These are phyloP conservation scores for Xylariaceae sp. DNA, from an alignment of 2,329 filamentous ascomycete genomes.

Conservation along the genomic window DNA sequence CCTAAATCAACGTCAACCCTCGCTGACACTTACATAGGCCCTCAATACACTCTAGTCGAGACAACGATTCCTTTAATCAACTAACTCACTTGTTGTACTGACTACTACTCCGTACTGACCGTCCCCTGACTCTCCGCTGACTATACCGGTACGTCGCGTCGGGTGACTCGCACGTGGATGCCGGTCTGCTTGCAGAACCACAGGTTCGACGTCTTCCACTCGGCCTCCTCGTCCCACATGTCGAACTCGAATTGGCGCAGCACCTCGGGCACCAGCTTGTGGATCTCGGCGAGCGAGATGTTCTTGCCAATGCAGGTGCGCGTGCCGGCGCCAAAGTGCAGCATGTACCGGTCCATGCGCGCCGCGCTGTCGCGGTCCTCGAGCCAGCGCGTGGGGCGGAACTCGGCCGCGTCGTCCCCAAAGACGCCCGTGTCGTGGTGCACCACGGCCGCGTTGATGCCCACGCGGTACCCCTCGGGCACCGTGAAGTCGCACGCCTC, in stretches of 20 bases:
- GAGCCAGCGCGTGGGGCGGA: constrained; percentile 10
- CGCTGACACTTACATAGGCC: too few relatives aligned
- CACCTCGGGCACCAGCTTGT: constrained; percentile 14
- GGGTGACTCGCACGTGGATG: neutral
- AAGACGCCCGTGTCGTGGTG: constrained; percentile 12
- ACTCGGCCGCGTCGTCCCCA: constrained; percentile 9
- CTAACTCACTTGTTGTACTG: too few relatives aligned
- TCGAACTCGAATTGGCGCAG: constrained; percentile 10
- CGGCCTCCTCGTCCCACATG: constrained; percentile 7
- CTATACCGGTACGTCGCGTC: neutral
- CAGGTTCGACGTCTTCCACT: constrained; percentile 10
- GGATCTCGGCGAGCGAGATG: constrained; percentile 11
- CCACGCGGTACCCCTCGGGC: constrained; percentile 16
- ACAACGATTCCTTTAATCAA: too few relatives aligned
- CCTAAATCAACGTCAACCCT: too few relatives aligned
- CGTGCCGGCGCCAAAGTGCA: constrained; percentile 42
- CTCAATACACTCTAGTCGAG: too few relatives aligned
- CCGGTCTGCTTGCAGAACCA: constrained; percentile 14
- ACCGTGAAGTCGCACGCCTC: constrained; percentile 18
- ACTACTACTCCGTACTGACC: too few relatives aligned
- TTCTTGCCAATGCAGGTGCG: constrained; percentile 38
- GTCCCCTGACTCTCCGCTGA: too few relatives aligned
- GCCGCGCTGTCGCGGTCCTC: constrained; percentile 5
- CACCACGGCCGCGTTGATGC: constrained; percentile 19
- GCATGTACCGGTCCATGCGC: constrained; percentile 12